These are phyloP conservation scores for Aspergillus fischeri DNA, from an alignment of 2,329 filamentous ascomycete species.

Conservation along the genomic window DNA sequence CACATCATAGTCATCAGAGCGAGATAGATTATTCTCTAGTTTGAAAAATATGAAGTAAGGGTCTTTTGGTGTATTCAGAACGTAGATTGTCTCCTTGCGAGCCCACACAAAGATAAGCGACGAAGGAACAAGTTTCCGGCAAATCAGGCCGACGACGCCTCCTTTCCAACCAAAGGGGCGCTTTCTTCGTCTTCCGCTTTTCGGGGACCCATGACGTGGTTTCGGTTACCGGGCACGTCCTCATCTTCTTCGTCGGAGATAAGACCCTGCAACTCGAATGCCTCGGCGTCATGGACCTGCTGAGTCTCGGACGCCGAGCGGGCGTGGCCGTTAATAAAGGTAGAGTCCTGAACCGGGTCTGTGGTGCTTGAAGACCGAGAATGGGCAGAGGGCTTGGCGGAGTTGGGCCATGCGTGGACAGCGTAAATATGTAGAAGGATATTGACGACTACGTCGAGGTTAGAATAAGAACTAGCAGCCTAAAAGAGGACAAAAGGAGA, in stretches of 20 bases:
- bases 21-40: background rate
- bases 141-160: slow-evolving; percentile 4
- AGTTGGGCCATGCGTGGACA: slow-evolving; percentile 50
- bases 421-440: slow-evolving; percentile 84
- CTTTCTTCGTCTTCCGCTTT: slow-evolving; percentile 31
- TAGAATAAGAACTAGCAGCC: background rate
- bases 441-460: slow-evolving; percentile 58
- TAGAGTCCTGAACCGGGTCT: slow-evolving; percentile 3
- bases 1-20: background rate
- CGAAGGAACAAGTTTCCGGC: background rate
- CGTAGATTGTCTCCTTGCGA: background rate
- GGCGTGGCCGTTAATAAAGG: slow-evolving; percentile 43
- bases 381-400: slow-evolving; percentile 15
- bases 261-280: slow-evolving; percentile 88
- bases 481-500: background rate
- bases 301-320: slow-evolving; percentile 35
- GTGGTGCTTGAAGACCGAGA: slow-evolving; percentile 6
- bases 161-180: slow-evolving; percentile 16
- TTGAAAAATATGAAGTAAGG: background rate
- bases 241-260: slow-evolving; percentile 82
- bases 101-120: background rate
- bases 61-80: background rate
- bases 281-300: slow-evolving; percentile 74
- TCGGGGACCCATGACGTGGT: slow-evolving; percentile 20
- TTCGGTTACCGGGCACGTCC: slow-evolving; percentile 16